Base-by-base conservation (phyloP, 208 protist species). In the Leishmania lainsoni region DNA sequence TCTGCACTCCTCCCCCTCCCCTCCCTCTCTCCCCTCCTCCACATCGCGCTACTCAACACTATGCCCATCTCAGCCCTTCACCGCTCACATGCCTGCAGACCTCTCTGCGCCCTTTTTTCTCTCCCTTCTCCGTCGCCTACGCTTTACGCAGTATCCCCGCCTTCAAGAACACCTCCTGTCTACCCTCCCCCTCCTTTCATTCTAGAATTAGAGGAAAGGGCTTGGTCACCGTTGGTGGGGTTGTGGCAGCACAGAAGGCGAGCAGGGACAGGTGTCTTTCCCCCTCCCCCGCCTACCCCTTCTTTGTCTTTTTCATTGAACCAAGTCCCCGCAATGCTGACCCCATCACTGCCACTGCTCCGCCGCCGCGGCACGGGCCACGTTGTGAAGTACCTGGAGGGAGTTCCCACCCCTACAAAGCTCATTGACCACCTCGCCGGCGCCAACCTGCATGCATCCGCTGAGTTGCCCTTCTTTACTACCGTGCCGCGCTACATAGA, bases 371-470 rank as follows among this genome's bases (percentile, higher is more conserved):
- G 87, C 5, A 84, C 63, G 1, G 81, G 81, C 5, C 86, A 93
- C 73, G 92, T 97, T 56, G 82, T 89, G 26, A 95, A 94, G 80
- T 97, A 93, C 70, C 85, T 95, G 16, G 91, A 97, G 73, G 93
- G 92, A 12, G 88, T 94, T 32, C 92, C 93, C 1, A 79, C 81
- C 1, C 88, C 90, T 8, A 76, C 70, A 5, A 91, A 76, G 59
- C 87, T 97, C 39, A 74, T 97, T 49, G 92, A 97, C 80, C 89
- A 94, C 81, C 83, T 97, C 69, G 92, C 91, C 49, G 93, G 93
- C 10, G 93, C 93, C 61, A 86, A 97, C 81, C 80, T 95, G 51
- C 83, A 86, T 76, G 52, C 69, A 79, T 81, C 85, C 16, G 61
- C 81, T 8, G 75, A 78, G 54, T 49, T 86, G 17, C 81, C 79